Base-by-base conservation (phyloP, 768 basidiomycete genomes). In the Russula dissimulans region DNA sequence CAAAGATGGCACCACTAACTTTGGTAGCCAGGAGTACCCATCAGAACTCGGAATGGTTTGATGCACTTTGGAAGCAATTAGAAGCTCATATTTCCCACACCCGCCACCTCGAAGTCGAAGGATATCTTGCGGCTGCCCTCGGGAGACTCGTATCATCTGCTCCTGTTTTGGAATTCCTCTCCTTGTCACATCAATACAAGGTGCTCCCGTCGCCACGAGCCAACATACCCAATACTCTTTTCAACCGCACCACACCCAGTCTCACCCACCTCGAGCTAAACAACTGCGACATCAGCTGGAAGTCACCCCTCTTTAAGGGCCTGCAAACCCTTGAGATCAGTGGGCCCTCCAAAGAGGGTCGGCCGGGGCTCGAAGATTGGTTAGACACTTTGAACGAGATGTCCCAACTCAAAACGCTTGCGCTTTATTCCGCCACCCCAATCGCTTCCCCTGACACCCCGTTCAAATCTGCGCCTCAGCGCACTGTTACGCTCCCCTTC, bases 361-460 rank as follows among this genome's bases (percentile, higher is more conserved):
- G 54, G 15, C 62, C 58, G 17, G 47, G 9, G 12, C 45, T 59
- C 6, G 31, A 29, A 12, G 36, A 49, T 29, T 63, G 58, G 58
- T 44, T 64, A 31, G 50, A 54, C 45, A 60, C 63, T 4, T 56
- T 64, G 26, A 38, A 54, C 2, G 42, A 42, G 32, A 47, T 60
- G 49, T 36, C 59, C n/a, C 41, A 61, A 41, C 45, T 63, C 6
- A 29, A 56, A 41, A 22, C 22, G 6, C 59, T 63, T 39, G 14
- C 31, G 15, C 46, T 63, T 51, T 32, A 44, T 8, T 15, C n/a
- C 0, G 32, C 62, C 31, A 42, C 50, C 18, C 59, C 59, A 22
- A 6, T 43, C 14, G 29, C 38, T 11, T 5, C 22, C 5, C 5
- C 1, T 22, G 26, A 1, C 31, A 12, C 5, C 17, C 17, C 10